Base-by-base conservation (phyloP, 257 asterid species). In the Henckelia pumila region DNA sequence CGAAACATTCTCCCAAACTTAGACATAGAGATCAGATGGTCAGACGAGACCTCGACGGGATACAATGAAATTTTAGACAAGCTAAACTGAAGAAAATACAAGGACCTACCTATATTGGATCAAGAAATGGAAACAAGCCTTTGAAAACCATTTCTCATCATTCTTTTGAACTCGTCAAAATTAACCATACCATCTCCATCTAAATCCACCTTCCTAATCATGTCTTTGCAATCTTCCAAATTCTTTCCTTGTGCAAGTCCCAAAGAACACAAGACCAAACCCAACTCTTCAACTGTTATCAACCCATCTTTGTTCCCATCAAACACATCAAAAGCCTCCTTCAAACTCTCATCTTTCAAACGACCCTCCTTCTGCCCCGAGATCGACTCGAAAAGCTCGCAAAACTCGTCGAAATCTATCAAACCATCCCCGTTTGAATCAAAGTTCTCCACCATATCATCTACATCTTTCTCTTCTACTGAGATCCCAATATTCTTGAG, bases 171-270 rank as follows among this genome's bases (percentile, higher is more conserved):
- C 77, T 88, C 95, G 52, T 85, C 87, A 73, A 86, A 84, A 44
- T 82, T 81, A 4, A 88, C 95, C 97, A 82, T 90, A 1, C 96
- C 96, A 88, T 91, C 97, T 58, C 97, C 95, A 82, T 91, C 95
- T 21, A 83, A 61, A 49, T 91, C 97, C 20, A 91, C 96, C 13
- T 82, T 82, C 37, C 76, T 78, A 35, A 91, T 91, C 97, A 91
- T 91, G 67, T 88, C 96, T 24, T 79, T 74, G 67, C 97, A 91
- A 29, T 73, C 88, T 22, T 91, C 93, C 24, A 86, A 22, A 72
- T 67, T 83, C 33, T 69, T 85, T 62, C 97, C 97, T 58, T 89
- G 79, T 1, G 40, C 71, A 19, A 91, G 82, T 3, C 97, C 97
- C 66, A 91, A 19, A 0, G 91, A 85, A 11, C 90, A 82, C 0